A percentile compares a stretch with the other conserved stretches of the same genome.
These are phyloP conservation scores for Wallacemonas sp. DNA, from an alignment of 208 protist species.

Conservation along the genomic window DNA sequence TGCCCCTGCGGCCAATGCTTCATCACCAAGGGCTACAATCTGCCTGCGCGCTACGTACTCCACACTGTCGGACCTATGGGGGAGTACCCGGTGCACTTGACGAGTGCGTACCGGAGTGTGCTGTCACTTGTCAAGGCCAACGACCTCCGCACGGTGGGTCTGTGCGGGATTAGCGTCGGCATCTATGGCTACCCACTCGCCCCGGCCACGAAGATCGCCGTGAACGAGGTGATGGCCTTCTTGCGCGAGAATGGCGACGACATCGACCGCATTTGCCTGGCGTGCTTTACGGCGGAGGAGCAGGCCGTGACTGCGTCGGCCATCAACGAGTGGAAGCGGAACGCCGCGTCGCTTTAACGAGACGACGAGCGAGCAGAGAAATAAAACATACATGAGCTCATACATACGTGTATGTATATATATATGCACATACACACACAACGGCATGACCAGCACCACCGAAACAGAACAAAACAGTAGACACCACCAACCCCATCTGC, in stretches of 20 bases:
- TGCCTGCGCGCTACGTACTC: conserved; percentile 71
- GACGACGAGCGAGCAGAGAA: too few relatives aligned
- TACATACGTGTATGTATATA: too few relatives aligned
- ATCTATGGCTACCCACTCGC: conserved; percentile 86
- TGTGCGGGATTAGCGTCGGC: conserved; percentile 87
- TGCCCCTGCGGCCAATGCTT: conserved; percentile 60
- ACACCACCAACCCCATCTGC: too few relatives aligned
- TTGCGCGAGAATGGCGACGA: conserved; percentile 30
- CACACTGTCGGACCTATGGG: conserved; percentile 85
- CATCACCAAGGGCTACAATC: conserved; percentile 70
- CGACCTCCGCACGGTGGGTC: conserved; percentile 54
- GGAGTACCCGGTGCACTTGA: conserved; percentile 51
- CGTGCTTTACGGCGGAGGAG: conserved; percentile 51
- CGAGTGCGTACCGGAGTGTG: conserved; percentile 56
- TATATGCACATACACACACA: too few relatives aligned
- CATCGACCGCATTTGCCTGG: conserved; percentile 58
- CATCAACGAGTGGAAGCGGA: conserved; percentile 5
- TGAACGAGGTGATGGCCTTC: conserved; percentile 43
- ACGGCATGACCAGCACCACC: too few relatives aligned
- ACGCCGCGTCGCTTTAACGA: not conserved
- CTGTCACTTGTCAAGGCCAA: conserved; percentile 46
- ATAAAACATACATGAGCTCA: too few relatives aligned
- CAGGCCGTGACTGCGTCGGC: conserved; percentile 23
- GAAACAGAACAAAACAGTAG: too few relatives aligned
- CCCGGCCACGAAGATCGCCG: conserved; percentile 56